Conservation (phyloP, 768 basidiomycete species). For the Suillus plorans region DNA sequence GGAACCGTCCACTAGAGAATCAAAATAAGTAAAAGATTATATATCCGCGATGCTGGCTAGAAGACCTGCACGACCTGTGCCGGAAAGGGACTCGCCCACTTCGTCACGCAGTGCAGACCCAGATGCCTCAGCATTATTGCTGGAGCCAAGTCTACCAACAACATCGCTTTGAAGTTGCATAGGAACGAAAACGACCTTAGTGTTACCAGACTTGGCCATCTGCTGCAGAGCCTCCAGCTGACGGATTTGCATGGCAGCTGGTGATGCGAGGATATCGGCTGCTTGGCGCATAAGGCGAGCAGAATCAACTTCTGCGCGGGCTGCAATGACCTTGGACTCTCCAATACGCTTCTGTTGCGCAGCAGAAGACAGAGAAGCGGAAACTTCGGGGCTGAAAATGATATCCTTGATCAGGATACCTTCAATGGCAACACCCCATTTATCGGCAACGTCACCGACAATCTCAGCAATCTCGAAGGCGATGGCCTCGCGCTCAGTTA, state of each 20-base stretch:
- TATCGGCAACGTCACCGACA: conserved; percentile 87
- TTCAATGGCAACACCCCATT: conserved; percentile 97
- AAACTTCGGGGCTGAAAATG: conserved; percentile 88
- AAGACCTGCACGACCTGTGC: conserved; percentile 25
- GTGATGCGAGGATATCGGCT: conserved; percentile 90
- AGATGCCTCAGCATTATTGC: conserved; percentile 23
- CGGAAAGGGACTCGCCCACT: conserved; percentile 22
- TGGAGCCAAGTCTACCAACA: conserved; percentile 42
- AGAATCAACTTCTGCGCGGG: conserved; percentile 92
- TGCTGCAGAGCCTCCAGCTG: conserved; percentile 94
- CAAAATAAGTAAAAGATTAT: conserved; percentile 11
- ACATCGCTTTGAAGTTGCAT: conserved; percentile 87
- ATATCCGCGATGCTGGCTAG: conserved; percentile 25
- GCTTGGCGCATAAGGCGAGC: conserved; percentile 96
- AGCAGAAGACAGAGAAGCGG: conserved; percentile 88
- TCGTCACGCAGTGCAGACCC: conserved; percentile 22
- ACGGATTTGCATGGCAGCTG: conserved; percentile 97
- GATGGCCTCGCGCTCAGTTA: conserved; percentile 95
- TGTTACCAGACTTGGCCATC: conserved; percentile 87
- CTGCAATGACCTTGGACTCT: conserved; percentile 95
- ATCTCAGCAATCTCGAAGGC: conserved; percentile 97
- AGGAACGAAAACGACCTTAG: conserved; percentile 93
- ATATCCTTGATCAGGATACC: conserved; percentile 95
- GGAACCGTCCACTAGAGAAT: not conserved
- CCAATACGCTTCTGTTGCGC: conserved; percentile 97